Percentiles rank a stretch among this genome's conserved stretches.
Evolutionary conservation across 164 flowering plant species (phyloP).

Genomic region (Echeveria elegans): DNA sequence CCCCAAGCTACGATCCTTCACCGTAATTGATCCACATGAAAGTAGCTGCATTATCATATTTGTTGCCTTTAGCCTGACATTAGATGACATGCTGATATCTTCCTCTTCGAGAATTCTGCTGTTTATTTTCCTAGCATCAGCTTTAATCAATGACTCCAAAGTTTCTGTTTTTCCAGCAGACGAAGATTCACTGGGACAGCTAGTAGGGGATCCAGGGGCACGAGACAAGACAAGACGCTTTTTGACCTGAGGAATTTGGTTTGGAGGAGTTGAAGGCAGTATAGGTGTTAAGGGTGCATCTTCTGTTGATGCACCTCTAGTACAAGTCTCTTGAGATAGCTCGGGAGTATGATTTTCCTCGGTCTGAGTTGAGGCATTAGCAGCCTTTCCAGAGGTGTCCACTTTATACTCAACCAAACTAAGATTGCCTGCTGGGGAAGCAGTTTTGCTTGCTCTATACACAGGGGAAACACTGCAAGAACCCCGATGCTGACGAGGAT

Average conservation of each 20-base stretch:
- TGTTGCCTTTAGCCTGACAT: conserved; percentile 59
- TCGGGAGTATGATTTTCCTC: conserved; percentile 34
- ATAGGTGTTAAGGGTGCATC: conserved; percentile 41
- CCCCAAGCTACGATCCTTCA: conserved; percentile 84
- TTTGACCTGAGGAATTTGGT: conserved; percentile 19
- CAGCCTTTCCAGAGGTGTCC: conserved; percentile 42
- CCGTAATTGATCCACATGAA: conserved; percentile 88
- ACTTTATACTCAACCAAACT: conserved; percentile 66
- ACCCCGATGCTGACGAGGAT: conserved; percentile 41
- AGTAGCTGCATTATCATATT: conserved; percentile 80
- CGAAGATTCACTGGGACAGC: conserved; percentile 61
- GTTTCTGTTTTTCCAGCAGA: conserved; percentile 75
- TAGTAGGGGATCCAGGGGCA: conserved; percentile 49
- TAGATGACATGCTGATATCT: conserved; percentile 30
- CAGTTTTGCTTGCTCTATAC: conserved; percentile 34
- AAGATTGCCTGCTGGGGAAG: conserved; percentile 36
- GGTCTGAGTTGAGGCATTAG: conserved; percentile 89
- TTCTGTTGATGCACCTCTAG: conserved; percentile 78
- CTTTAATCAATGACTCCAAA: conserved; percentile 77
- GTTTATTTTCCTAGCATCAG: conserved; percentile 63
- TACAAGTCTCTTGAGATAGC: conserved; percentile 50
- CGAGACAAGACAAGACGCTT: conserved; percentile 31
- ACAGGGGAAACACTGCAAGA: conserved; percentile 57
- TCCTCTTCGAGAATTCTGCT: conserved; percentile 74
- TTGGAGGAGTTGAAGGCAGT: conserved; percentile 17